Evolutionary conservation across 495 filamentous ascomycete genomes (phyloP), one percentile per base, ranked within the genome.

Genomic region (Amorphotheca resinae): DNA sequence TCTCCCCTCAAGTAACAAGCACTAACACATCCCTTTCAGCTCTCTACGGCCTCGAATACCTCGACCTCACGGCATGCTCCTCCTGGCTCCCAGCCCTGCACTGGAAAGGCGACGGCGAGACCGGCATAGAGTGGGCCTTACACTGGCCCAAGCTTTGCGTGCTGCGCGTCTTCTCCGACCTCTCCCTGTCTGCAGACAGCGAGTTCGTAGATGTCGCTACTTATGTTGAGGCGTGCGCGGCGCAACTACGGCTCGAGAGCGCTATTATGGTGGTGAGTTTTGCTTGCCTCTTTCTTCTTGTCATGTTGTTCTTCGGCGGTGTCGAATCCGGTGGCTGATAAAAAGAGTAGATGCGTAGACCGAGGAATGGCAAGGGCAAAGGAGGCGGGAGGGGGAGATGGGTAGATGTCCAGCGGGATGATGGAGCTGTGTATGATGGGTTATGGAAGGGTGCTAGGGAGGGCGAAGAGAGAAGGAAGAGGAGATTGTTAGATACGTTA

Each of bases 61-160:
- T 95, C 0, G 85, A 91, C 54, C 61, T 95, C 11, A 82, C 82
- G 45, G 86, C 84, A 12, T 94, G 87, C 57, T 60, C 59, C 0
- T 66, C 70, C 12, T 95, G 87, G 87, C 55, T 74, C 22, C 58
- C 62, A 3, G 82, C 82, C 1, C 58, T 93, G n/a, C 59, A 51
- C 9, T 73, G 66, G 52, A 38, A 9, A 15, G 37, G 37, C 14
- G 61, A 35, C 4, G 34, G 12, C 25, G 28, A 15, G 4, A 9
- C 11, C 0, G 53, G 53, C n/a, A 18, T 56, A 1, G 50, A 56
- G 12, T 56, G 53, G 53, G 22, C 22, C 8, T n/a, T 4, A 15
- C 33, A 45, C 18, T 56, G 50, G 50, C 18, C 38, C 3, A 50
- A 45, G 34, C 22, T 56, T 4, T 20, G 14, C 3, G 45, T 21